phyloP scores from a whole-genome alignment of 106 monocot genomes.

The Amphibolis antarctica region DNA sequence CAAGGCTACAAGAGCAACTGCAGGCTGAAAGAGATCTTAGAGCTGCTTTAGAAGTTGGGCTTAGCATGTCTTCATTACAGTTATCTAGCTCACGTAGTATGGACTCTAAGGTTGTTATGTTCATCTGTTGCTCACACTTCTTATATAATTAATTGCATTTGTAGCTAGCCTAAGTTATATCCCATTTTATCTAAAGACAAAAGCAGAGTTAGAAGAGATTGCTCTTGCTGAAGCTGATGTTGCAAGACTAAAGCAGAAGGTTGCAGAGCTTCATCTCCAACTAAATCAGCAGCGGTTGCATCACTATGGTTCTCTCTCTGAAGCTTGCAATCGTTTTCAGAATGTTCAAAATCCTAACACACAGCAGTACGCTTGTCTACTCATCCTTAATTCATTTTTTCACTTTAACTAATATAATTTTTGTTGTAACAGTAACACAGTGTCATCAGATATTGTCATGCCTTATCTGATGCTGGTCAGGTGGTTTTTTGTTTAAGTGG shows the following conservation, averaged over 20 bases:
- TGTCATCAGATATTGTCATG: too few relatives aligned
- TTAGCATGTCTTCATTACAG: conserved; percentile 95
- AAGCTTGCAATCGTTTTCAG: conserved; percentile 47
- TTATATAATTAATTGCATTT: background rate
- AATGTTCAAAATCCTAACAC: conserved; percentile 45
- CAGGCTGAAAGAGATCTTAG: conserved; percentile 97
- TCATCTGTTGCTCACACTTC: background rate
- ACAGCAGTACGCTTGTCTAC: conserved; percentile 32
- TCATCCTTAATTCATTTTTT: background rate
- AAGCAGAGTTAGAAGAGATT: conserved; percentile 98
- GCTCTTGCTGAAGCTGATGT: conserved; percentile 99
- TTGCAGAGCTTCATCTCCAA: conserved; percentile 93
- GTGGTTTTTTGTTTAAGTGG: too few relatives aligned
- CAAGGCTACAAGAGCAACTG: conserved; percentile 90
- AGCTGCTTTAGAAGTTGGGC: conserved; percentile 92
- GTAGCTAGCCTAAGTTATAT: background rate
- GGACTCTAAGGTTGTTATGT: conserved; percentile 67
- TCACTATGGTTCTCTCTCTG: conserved; percentile 56
- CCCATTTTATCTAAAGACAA: conserved; percentile 46
- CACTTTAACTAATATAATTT: too few relatives aligned
- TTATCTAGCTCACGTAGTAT: conserved; percentile 72
- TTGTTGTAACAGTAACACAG: too few relatives aligned
- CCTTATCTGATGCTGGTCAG: too few relatives aligned
- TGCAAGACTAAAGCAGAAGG: conserved; percentile 93
- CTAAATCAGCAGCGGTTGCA: conserved; percentile 85